These are phyloP conservation scores for Nepenthes gracilis DNA, from an alignment of 148 eudicot species.

Conservation along the genomic window DNA sequence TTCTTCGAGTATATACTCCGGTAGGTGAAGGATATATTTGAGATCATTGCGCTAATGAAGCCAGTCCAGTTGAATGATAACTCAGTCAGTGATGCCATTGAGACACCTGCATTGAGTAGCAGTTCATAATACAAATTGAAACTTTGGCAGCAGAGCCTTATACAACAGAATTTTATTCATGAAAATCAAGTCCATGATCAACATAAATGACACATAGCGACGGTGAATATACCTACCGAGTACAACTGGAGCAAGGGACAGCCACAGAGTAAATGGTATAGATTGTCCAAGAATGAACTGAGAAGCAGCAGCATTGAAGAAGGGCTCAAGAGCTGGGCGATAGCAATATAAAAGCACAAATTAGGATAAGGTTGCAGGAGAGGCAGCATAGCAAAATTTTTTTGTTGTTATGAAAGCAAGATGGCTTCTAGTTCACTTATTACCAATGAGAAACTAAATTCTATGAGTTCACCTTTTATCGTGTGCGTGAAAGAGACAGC, in stretches of 20 bases:
- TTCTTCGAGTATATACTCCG: constrained; percentile 97
- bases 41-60: constrained; percentile 95
- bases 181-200: too few relatives aligned
- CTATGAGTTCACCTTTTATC: constrained; percentile 41
- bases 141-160: background rate
- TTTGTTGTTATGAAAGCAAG: background rate
- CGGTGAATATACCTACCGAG: constrained; percentile 37
- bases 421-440: background rate
- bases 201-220: too few relatives aligned
- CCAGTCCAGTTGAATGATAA: constrained; percentile 95
- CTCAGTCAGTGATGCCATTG: constrained; percentile 95
- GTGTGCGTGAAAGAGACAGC: constrained; percentile 99
- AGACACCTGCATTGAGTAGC: constrained; percentile 60
- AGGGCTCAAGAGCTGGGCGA: constrained; percentile 86
- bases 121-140: background rate
- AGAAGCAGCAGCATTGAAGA: constrained; percentile 99
- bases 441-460: background rate
- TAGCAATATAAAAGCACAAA: constrained; percentile 4
- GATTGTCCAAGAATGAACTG: constrained; percentile 85
- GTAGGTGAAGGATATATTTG: constrained; percentile 98
- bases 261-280: constrained; percentile 76
- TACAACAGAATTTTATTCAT: too few relatives aligned
- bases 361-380: background rate
- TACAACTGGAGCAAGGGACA: constrained; percentile 91
- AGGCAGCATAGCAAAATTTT: background rate